Conservation (phyloP, 768 basidiomycete genomes). For the Mycena rebaudengoi region DNA sequence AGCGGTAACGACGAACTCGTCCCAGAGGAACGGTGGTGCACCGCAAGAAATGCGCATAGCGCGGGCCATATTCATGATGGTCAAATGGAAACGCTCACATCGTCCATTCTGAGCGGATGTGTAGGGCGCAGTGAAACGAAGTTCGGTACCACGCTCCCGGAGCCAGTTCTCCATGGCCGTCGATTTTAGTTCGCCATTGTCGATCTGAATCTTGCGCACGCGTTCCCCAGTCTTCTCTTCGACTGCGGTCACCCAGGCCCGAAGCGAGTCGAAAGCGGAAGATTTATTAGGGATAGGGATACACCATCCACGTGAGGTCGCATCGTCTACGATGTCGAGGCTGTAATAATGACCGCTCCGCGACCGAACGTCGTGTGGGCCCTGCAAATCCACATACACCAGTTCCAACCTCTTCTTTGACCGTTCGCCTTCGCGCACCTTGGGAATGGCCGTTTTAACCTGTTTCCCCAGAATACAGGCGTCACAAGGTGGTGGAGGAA, state of each 20-base stretch:
- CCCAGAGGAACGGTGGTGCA: background rate
- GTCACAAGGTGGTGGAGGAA: slow-evolving; percentile 15
- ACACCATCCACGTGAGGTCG: background rate
- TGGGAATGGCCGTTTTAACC: slow-evolving; percentile 21
- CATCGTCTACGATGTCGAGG: slow-evolving; percentile 4
- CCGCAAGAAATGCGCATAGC: background rate
- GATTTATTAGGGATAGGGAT: background rate
- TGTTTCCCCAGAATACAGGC: slow-evolving; percentile 29
- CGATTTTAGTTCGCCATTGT: slow-evolving; percentile 3
- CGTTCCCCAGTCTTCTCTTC: background rate
- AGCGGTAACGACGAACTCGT: background rate
- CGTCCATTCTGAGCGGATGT: background rate
- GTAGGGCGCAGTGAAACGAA: background rate
- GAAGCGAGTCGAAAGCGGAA: background rate
- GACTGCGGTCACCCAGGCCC: background rate
- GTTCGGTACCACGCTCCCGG: background rate
- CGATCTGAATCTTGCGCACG: background rate
- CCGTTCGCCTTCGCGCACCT: background rate
- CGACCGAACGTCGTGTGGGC: slow-evolving; percentile 21
- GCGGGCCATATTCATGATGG: background rate
- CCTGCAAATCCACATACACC: slow-evolving; percentile 24
- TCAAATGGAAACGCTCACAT: background rate
- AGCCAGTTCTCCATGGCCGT: background rate
- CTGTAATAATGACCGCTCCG: background rate
- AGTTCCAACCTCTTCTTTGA: slow-evolving; percentile 8